phyloP scores from a whole-genome alignment of 2,329 filamentous ascomycete genomes.

The Fusarium sp. region DNA sequence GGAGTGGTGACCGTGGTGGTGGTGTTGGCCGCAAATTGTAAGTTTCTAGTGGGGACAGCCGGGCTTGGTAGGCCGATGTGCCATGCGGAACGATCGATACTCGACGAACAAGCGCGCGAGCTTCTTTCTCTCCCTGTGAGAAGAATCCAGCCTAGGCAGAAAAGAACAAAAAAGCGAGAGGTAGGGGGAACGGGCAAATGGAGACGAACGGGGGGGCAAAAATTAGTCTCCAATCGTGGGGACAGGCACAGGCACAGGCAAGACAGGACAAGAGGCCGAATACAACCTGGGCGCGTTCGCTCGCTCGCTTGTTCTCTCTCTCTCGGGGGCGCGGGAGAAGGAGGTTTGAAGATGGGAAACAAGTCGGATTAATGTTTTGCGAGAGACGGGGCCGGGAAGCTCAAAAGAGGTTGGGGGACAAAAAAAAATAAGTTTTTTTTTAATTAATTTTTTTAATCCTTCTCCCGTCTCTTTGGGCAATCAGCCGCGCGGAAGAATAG shows the following conservation, averaged over 20 bases:
- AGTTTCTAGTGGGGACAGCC: conserved; percentile 38
- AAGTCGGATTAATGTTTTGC: conserved; percentile 10
- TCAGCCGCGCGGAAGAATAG: conserved; percentile 36
- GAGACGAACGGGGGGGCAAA: not conserved
- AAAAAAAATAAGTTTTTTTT: conserved; percentile 5
- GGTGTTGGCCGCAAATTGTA: conserved; percentile 38
- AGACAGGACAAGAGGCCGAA: not conserved
- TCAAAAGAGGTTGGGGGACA: conserved; percentile 5
- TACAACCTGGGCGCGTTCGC: conserved; percentile 11
- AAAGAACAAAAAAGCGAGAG: conserved; percentile 14
- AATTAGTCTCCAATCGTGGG: conserved; percentile 7
- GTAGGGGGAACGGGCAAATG: conserved; percentile 16
- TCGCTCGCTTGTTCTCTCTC: conserved; percentile 1
- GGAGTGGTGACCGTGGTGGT: conserved; percentile 41
- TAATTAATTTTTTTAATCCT: conserved; percentile 22
- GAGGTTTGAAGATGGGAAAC: not conserved
- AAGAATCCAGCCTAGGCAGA: conserved; percentile 6
- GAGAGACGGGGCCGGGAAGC: not conserved
- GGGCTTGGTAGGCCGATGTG: conserved; percentile 35
- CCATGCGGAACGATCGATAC: conserved; percentile 39
- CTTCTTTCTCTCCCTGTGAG: conserved; percentile 11
- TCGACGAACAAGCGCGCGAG: conserved; percentile 37
- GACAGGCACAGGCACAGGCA: not conserved
- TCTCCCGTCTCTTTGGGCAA: not conserved
- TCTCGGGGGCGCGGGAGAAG: not conserved